Conservation (phyloP, 108 stramenopile genomes). For the Fragilaria crotonensis region DNA sequence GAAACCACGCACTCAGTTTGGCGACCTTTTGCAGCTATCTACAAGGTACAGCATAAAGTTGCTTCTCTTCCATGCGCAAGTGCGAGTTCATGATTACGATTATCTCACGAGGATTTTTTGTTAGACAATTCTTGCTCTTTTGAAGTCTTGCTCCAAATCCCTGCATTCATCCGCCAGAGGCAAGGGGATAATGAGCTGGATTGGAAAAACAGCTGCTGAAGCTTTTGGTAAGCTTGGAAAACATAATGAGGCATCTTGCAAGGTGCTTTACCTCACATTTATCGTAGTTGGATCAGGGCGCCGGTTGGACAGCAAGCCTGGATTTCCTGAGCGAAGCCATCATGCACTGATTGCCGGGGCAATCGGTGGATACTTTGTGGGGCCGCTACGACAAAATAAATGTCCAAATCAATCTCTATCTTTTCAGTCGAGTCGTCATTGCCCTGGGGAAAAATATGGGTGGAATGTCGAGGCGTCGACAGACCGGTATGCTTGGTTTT, state of each 20-base stretch:
- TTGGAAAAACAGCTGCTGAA: background rate
- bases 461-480: slow-evolving; percentile 14
- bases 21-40: slow-evolving; percentile 77
- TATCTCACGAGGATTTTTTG: background rate
- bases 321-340: slow-evolving; percentile 56
- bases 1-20: slow-evolving; percentile 62
- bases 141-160: background rate
- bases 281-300: too few species aligned
- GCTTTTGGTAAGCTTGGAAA: background rate
- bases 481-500: slow-evolving; percentile 45
- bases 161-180: background rate
- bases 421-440: slow-evolving; percentile 69
- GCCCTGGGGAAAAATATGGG: slow-evolving; percentile 33
- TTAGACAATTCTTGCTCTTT: background rate
- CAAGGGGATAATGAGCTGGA: background rate
- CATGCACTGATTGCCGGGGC: slow-evolving; percentile 78
- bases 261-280: too few species aligned
- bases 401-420: slow-evolving; percentile 73
- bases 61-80: too few species aligned
- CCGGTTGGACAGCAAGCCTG: slow-evolving; percentile 27
- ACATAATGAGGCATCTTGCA: too few species aligned
- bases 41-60: slow-evolving; percentile 73
- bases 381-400: slow-evolving; percentile 70
- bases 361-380: slow-evolving; percentile 78
- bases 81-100: too few species aligned